These are phyloP conservation scores for Tremellales sp. DNA, from an alignment of 1,284 basidiomycete species.

Conservation along the genomic window DNA sequence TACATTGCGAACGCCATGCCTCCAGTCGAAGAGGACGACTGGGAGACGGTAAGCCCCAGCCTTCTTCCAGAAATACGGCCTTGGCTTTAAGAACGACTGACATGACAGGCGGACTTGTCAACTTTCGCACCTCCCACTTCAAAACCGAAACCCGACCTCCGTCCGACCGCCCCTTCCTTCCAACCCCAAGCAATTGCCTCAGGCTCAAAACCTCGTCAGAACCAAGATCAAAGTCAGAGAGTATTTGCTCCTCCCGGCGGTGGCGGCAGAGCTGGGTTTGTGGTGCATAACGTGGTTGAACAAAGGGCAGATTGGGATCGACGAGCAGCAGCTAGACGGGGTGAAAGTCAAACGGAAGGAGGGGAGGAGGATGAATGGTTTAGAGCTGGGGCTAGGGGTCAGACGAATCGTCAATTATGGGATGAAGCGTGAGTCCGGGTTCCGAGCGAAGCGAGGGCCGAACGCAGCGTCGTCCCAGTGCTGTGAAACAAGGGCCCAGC, in stretches of 20 bases:
- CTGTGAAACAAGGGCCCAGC: no score
- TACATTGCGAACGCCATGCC: no score
- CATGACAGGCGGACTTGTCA: neutral
- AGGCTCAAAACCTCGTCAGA: neutral
- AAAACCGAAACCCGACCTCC: neutral
- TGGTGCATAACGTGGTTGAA: neutral
- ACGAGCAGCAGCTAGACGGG: neutral
- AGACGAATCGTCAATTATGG: constrained; percentile 37
- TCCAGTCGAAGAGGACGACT: constrained; percentile 28
- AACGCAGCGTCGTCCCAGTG: no score
- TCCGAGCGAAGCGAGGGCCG: no score
- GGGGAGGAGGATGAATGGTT: constrained; percentile 35
- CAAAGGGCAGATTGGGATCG: neutral
- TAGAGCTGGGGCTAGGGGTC: constrained; percentile 13
- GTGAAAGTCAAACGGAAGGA: neutral
- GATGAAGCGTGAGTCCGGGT: constrained; percentile 30
- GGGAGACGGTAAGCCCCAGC: constrained; percentile 24
- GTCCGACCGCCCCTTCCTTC: constrained; percentile 10
- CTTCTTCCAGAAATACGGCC: neutral
- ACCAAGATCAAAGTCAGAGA: neutral
- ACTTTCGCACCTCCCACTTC: neutral
- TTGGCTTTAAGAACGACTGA: no score
- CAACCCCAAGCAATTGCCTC: constrained; percentile 6
- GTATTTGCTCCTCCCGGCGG: neutral
- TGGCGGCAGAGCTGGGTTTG: neutral